These are phyloP conservation scores for Eimeria praecox DNA, from an alignment of 169 alveolate species.

Conservation along the genomic window DNA sequence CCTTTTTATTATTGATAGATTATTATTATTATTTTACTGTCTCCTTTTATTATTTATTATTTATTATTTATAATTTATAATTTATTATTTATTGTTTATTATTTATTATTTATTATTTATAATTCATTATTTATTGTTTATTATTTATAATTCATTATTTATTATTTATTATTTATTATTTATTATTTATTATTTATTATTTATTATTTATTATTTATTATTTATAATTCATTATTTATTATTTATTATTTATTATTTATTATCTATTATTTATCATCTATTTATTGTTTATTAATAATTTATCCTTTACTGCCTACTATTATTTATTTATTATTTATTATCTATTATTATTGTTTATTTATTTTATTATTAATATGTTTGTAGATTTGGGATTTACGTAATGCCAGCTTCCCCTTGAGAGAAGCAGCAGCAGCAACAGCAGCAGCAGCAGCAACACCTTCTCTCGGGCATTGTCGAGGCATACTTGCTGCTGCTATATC, in stretches of 20 bases:
- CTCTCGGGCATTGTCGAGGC: slow-evolving; percentile 77
- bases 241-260: too few relatives aligned
- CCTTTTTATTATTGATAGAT: too few relatives aligned
- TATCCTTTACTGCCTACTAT: neutral
- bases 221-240: too few relatives aligned
- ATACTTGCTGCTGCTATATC: slow-evolving; percentile 45
- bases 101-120: too few relatives aligned
- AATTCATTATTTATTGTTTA: too few relatives aligned
- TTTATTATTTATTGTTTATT: too few relatives aligned
- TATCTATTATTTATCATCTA: neutral
- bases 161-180: neutral
- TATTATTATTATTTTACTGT: too few relatives aligned
- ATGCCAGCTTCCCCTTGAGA: slow-evolving; percentile 85
- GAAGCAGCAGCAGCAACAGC: slow-evolving; percentile 78
- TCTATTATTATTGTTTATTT: neutral
- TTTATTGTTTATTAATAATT: too few relatives aligned
- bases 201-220: neutral
- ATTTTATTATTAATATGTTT: neutral
- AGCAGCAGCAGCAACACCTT: slow-evolving; percentile 64
- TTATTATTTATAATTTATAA: too few relatives aligned
- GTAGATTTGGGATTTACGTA: slow-evolving; percentile 87
- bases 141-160: too few relatives aligned
- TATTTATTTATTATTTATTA: too few relatives aligned
- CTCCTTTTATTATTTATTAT: too few relatives aligned
- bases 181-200: neutral